phyloP scores from a whole-genome alignment of 139 green algal genomes.

The Picochlorum sp. region DNA sequence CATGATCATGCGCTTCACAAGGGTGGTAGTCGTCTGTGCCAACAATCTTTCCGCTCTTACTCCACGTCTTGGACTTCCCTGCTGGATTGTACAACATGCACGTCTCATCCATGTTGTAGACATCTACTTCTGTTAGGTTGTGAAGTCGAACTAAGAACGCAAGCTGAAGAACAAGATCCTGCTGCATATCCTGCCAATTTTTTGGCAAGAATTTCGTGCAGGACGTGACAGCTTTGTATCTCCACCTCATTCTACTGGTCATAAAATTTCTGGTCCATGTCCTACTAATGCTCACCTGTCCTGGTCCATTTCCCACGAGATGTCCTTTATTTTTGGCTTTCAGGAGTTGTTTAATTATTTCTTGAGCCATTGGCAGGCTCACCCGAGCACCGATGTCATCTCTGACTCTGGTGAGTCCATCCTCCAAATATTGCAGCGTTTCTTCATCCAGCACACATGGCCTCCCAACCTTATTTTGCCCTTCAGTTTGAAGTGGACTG shows the following conservation, averaged over 20 bases:
- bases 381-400: not conserved
- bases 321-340: slow-evolving; percentile 3
- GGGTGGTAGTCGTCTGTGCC: too few relatives aligned
- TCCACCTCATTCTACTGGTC: not conserved
- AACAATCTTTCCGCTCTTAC: too few relatives aligned
- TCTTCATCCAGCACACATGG: not conserved
- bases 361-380: not conserved
- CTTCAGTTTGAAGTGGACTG: not conserved
- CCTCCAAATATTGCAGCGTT: slow-evolving; percentile 1
- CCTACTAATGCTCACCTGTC: not conserved
- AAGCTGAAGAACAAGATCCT: too few relatives aligned
- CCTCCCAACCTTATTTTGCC: not conserved
- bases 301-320: not conserved
- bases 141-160: too few relatives aligned
- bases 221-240: not conserved
- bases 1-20: too few relatives aligned
- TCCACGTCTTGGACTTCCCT: too few relatives aligned
- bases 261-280: slow-evolving; percentile 5
- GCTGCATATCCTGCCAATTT: too few relatives aligned
- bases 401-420: slow-evolving; percentile 1
- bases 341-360: slow-evolving; percentile 1
- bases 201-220: too few relatives aligned
- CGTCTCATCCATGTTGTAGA: too few relatives aligned
- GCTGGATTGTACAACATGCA: too few relatives aligned
- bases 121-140: too few relatives aligned